Conservation (phyloP, 2,329 filamentous ascomycete species). For the Phoma sp. region DNA sequence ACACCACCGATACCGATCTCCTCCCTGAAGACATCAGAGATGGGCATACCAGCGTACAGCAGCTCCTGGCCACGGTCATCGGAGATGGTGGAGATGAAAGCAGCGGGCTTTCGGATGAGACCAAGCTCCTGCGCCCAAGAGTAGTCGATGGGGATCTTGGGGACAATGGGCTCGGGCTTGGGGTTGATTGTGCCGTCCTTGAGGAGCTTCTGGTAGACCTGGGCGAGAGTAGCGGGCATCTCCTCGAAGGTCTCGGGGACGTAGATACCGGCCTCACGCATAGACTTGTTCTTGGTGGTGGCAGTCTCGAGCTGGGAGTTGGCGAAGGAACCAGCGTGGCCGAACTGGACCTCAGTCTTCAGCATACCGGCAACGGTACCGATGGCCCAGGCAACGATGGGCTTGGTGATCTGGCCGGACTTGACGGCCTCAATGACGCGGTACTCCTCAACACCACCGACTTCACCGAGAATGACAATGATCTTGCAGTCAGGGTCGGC, state of each 20-base stretch:
- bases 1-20: slow-evolving; percentile 99
- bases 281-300: slow-evolving; percentile 93
- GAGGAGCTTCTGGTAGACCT: slow-evolving; percentile 89
- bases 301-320: slow-evolving; percentile 99
- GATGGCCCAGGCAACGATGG: slow-evolving; percentile 98
- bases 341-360: slow-evolving; percentile 99
- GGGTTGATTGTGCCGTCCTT: slow-evolving; percentile 84
- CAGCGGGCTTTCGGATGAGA: slow-evolving; percentile 98
- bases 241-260: slow-evolving; percentile 98
- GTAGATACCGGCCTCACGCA: slow-evolving; percentile 93
- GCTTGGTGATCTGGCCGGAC: slow-evolving; percentile 93
- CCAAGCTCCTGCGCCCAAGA: slow-evolving; percentile 99
- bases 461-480: slow-evolving; percentile 92
- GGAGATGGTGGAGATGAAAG: slow-evolving; percentile 99
- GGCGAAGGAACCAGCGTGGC: slow-evolving; percentile 97
- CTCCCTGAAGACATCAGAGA: slow-evolving; percentile 99
- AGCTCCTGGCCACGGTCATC: slow-evolving; percentile 99
- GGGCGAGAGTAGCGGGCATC: slow-evolving; percentile 76
- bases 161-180: slow-evolving; percentile 85
- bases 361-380: slow-evolving; percentile 99
- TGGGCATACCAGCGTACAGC: slow-evolving; percentile 98
- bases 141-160: slow-evolving; percentile 99
- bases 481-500: slow-evolving; percentile 98
- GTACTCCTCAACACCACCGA: slow-evolving; percentile 99
- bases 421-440: slow-evolving; percentile 98